Percentiles rank a stretch among this genome's conserved stretches.
Evolutionary conservation across 495 filamentous ascomycete species (phyloP).

Genomic region (Chaetomium fimeti): DNA sequence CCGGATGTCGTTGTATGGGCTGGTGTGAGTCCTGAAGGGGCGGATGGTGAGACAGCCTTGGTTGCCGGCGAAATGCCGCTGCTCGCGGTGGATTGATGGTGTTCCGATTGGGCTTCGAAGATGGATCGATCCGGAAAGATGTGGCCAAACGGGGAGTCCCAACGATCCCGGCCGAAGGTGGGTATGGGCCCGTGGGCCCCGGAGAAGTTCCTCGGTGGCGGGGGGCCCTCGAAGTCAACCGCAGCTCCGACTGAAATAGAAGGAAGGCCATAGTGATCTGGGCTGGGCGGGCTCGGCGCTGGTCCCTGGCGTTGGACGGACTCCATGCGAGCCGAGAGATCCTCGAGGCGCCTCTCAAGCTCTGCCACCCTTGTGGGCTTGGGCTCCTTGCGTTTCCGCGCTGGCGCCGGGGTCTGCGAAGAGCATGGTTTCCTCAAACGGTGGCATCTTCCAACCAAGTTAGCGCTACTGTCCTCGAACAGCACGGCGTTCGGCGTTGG

Average conservation of each 20-base stretch:
- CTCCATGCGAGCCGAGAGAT: conserved; percentile 32
- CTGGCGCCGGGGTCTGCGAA: conserved; percentile 34
- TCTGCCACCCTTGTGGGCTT: conserved; percentile 36
- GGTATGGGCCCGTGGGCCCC: not conserved
- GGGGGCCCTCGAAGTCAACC: not conserved
- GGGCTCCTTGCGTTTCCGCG: conserved; percentile 35
- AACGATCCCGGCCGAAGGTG: conserved; percentile 1
- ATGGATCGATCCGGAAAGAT: conserved; percentile 6
- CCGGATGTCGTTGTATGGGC: not conserved
- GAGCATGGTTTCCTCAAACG: conserved; percentile 34
- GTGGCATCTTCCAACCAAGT: conserved; percentile 28
- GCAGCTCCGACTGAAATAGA: not conserved
- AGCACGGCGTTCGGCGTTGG: not conserved
- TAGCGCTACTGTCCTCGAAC: not conserved
- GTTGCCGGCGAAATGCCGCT: not conserved
- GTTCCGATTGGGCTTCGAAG: not conserved
- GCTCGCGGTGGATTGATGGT: not conserved
- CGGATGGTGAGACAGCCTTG: not conserved
- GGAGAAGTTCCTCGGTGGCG: not conserved
- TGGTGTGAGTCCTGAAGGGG: not conserved
- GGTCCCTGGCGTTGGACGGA: conserved; percentile 14
- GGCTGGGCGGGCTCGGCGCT: conserved; percentile 4
- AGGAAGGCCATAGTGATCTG: not conserved
- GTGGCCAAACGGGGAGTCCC: conserved; percentile 3
- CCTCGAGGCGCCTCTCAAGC: conserved; percentile 35